Evolutionary conservation across 1,284 basidiomycete genomes (phyloP).

Genomic region (Fomitopsis betulina): DNA sequence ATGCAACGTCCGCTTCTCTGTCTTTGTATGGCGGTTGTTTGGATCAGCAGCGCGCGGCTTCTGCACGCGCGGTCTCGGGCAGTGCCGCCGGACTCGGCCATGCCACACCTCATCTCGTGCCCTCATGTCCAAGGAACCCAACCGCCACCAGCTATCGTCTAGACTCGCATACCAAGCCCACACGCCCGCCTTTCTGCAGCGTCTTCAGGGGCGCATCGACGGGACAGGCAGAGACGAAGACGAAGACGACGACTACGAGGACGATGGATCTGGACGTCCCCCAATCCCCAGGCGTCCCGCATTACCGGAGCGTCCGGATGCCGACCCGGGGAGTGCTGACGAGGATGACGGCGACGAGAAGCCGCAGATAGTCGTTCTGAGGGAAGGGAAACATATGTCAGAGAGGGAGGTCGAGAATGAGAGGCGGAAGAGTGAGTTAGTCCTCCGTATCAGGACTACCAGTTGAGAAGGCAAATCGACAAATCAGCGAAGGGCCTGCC

Average conservation of each 20-base stretch:
- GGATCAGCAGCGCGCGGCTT: background rate
- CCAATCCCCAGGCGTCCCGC: slow-evolving; percentile 71
- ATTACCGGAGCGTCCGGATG: slow-evolving; percentile 66
- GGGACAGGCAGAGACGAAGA: slow-evolving; percentile 19
- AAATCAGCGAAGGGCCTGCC: slow-evolving; percentile 47
- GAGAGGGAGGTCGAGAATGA: slow-evolving; percentile 75
- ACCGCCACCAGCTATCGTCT: slow-evolving; percentile 26
- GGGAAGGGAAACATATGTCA: slow-evolving; percentile 78
- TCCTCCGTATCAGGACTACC: background rate
- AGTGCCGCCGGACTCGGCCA: background rate
- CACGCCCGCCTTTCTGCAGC: slow-evolving; percentile 24
- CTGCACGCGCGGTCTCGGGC: background rate
- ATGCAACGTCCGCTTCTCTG: too few relatives aligned
- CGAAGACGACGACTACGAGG: slow-evolving; percentile 31
- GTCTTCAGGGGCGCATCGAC: slow-evolving; percentile 20
- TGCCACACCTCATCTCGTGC: background rate
- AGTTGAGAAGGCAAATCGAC: background rate
- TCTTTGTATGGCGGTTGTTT: background rate
- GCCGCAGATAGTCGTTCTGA: slow-evolving; percentile 83
- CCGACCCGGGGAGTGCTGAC: slow-evolving; percentile 68
- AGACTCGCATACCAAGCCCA: slow-evolving; percentile 24
- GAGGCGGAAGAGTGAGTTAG: slow-evolving; percentile 62
- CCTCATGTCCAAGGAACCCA: slow-evolving; percentile 27
- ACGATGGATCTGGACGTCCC: slow-evolving; percentile 61
- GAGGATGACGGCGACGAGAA: slow-evolving; percentile 78